Percentiles rank a stretch among this genome's conserved stretches.
Conservation (phyloP, 345 rosid genomes). For the Zanthoxylum bungeanum region DNA sequence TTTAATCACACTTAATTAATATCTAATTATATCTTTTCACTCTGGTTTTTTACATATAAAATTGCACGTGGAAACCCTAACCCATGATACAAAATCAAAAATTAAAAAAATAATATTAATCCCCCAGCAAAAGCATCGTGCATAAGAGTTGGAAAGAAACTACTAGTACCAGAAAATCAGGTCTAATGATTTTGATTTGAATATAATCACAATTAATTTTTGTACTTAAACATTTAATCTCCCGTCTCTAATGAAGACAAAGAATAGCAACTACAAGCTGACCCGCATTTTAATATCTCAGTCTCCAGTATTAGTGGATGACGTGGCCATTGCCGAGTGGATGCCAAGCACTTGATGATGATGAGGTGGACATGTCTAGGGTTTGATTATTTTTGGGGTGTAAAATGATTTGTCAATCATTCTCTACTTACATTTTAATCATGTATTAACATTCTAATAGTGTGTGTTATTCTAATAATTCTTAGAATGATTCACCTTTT, state of each 20-base stretch:
- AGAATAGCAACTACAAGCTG: constrained; percentile 14
- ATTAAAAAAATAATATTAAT: background rate
- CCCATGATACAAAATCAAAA: background rate
- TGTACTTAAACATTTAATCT: background rate
- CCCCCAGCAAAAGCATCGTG: constrained; percentile 27
- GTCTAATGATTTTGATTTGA: background rate
- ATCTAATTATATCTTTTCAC: background rate
- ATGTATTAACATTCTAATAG: background rate
- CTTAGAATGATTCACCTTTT: background rate
- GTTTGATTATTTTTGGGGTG: background rate
- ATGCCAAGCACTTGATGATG: background rate
- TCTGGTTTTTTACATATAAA: constrained; percentile 12
- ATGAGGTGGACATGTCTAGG: background rate
- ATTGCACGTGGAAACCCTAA: constrained; percentile 13
- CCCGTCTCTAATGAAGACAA: constrained; percentile 28
- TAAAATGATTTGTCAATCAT: constrained; percentile 20
- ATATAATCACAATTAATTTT: background rate
- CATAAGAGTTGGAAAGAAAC: constrained; percentile 19
- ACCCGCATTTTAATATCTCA: constrained; percentile 2
- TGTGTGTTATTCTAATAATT: background rate
- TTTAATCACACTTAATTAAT: too few species aligned
- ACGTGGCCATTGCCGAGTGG: too few species aligned
- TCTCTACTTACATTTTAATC: constrained; percentile 8
- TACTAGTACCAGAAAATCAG: constrained; percentile 10
- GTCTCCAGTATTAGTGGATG: background rate